Conservation (phyloP, 768 basidiomycete species). For the Cystobasidium onofrii region DNA sequence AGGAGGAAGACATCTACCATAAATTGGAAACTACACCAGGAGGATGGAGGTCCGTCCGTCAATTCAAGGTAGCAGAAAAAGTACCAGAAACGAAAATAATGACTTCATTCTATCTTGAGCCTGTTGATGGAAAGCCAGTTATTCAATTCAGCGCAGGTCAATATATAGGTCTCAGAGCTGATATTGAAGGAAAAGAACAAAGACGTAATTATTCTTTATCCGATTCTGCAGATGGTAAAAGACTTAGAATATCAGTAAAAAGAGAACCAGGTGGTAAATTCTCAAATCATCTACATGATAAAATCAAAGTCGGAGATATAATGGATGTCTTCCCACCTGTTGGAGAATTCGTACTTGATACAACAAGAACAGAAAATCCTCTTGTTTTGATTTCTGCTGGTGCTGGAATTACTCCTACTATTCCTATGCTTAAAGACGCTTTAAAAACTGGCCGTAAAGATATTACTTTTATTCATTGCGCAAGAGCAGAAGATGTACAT, state of each 20-base stretch:
- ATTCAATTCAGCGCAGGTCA: background rate
- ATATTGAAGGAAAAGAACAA: background rate
- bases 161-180: background rate
- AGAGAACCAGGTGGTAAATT: background rate
- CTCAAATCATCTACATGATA: background rate
- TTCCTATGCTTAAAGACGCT: background rate
- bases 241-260: background rate
- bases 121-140: background rate
- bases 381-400: background rate
- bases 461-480: background rate
- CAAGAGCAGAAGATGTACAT: background rate
- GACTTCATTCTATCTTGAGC: background rate
- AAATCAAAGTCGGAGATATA: background rate
- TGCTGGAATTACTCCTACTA: background rate
- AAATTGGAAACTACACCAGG: background rate
- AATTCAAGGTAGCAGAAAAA: background rate
- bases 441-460: background rate
- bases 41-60: background rate
- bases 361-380: background rate
- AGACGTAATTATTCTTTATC: background rate
- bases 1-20: background rate
- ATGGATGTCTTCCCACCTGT: background rate
- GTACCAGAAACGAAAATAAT: background rate
- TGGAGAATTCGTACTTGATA: background rate
- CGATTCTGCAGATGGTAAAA: background rate